Percentiles rank a stretch among this genome's conserved stretches.
phyloP scores from a whole-genome alignment of 495 filamentous ascomycete genomes.

The Entonaema liquescens region DNA sequence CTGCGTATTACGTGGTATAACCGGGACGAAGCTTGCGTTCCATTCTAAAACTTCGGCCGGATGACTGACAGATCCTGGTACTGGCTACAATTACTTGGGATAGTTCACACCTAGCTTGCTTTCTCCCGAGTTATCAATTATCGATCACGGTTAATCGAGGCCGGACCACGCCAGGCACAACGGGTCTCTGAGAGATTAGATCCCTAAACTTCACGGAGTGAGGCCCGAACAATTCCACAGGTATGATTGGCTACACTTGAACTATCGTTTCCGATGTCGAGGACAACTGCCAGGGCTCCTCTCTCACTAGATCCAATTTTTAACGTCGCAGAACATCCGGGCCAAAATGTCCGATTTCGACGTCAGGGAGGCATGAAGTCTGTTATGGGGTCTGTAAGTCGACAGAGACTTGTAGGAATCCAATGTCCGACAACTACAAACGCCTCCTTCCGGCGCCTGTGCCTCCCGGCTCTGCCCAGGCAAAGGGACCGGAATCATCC shows the following conservation, averaged over 20 bases:
- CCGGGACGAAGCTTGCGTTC: constrained; percentile 9
- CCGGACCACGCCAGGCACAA: constrained; percentile 14
- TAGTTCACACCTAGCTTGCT: constrained; percentile 4
- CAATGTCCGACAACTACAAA: constrained; percentile 39
- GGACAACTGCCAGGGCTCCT: constrained; percentile 13
- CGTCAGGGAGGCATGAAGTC: constrained; percentile 19
- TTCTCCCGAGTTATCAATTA: constrained; percentile 10
- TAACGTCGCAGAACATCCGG: constrained; percentile 23
- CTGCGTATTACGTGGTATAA: constrained; percentile 20
- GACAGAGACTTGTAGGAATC: constrained; percentile 20
- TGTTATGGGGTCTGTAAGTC: constrained; percentile 33
- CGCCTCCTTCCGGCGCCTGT: constrained; percentile 36
- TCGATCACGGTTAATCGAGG: constrained; percentile 20
- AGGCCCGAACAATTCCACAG: constrained; percentile 26
- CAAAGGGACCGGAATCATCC: constrained; percentile 19
- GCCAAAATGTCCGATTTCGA: constrained; percentile 27
- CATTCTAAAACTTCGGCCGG: constrained; percentile 10
- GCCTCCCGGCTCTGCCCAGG: constrained; percentile 29
- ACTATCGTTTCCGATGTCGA: constrained; percentile 30
- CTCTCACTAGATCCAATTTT: constrained; percentile 19
- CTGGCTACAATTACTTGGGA: constrained; percentile 9
- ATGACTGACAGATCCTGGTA: constrained; percentile 6
- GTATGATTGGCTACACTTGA: constrained; percentile 37
- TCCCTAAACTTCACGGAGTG: constrained; percentile 30
- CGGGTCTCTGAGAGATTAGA: constrained; percentile 24